A percentile compares a stretch with the other conserved stretches of the same genome.
Conservation (phyloP, 257 asterid genomes). For the Cordia subcordata region DNA sequence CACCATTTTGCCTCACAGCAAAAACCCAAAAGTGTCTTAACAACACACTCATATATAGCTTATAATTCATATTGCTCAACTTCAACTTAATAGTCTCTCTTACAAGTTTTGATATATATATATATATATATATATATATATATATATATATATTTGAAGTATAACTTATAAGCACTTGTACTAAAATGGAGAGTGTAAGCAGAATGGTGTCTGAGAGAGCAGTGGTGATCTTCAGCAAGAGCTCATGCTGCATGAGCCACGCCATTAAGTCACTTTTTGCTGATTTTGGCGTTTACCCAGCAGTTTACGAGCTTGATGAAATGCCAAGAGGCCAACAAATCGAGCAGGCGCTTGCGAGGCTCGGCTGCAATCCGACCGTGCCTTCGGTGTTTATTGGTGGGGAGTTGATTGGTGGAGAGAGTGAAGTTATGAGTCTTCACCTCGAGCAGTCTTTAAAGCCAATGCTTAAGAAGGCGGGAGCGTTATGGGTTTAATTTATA, state of each 20-base stretch:
- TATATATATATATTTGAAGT: too few species aligned
- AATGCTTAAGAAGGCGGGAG: slow-evolving; percentile 35
- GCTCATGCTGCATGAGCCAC: slow-evolving; percentile 38
- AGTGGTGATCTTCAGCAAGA: slow-evolving; percentile 45
- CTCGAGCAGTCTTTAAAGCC: slow-evolving; percentile 21
- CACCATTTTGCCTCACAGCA: slow-evolving; percentile 20
- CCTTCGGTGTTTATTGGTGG: slow-evolving; percentile 46
- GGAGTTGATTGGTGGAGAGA: slow-evolving; percentile 32
- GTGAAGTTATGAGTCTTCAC: slow-evolving; percentile 33
- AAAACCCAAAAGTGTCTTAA: background rate
- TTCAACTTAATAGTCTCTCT: too few species aligned
- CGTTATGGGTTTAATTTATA: slow-evolving; percentile 18
- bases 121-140: too few species aligned
- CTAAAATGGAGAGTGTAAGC: slow-evolving; percentile 25
- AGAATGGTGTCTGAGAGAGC: slow-evolving; percentile 29
- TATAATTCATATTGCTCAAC: too few species aligned
- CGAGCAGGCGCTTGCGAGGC: slow-evolving; percentile 25
- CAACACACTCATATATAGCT: too few species aligned
- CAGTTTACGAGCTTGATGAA: slow-evolving; percentile 33
- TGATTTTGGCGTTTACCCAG: slow-evolving; percentile 30
- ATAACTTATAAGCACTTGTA: too few species aligned
- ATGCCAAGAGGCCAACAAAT: slow-evolving; percentile 26
- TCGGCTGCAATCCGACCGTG: slow-evolving; percentile 26
- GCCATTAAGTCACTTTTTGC: slow-evolving; percentile 26
- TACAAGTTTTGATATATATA: too few species aligned